Base-by-base conservation (phyloP, 139 green algal genomes). In the Coelastrella sp. region DNA sequence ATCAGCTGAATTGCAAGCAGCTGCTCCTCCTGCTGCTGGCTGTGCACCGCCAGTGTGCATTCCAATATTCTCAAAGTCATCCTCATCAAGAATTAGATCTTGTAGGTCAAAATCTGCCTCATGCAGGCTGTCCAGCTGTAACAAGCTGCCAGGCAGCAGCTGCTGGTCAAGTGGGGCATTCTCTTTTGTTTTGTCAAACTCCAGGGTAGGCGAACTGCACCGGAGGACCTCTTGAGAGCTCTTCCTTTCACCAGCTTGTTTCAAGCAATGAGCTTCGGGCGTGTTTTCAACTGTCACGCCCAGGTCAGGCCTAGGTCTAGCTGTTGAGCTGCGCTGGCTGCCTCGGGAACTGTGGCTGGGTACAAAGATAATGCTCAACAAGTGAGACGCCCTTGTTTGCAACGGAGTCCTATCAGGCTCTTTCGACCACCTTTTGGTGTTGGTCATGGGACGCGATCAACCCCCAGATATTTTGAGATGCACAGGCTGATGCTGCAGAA, bases 331-430 rank as follows among this genome's bases (percentile, higher is more conserved):
- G 17, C 68, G 68, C 9, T 24, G 20, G 11, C 10, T n/a, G 22
- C 68, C 68, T 27, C 68, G 14, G 19, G 15, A 24, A 27, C 14
- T 24, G 9, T 10, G 17, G 19, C 17, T 19, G 8, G 14, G 17
- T 27, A 19, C 56, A 56, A 85, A 85, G 12, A 70, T 70, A 10
- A 35, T 35, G 79, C 24, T 19, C 1, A 85, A 56, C 19, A 85
- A 57, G 0, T 24, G 12, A 24, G 57, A 61, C 24, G 79, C 79
- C 8, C 79, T n/a, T 6, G 57, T 35, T 63, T 85, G 79, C 57
- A 85, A 20, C 22, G 79, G 79, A 9, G 56, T 85, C 19, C 79
- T 61, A 19, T 63, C 60, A n/a, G 79, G 79, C 79, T 85, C 79
- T 57, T 61, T 85, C 19, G 19, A 22, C 6, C 25, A 85, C 20